Evolutionary conservation across 768 basidiomycete species (phyloP).

Genomic region (Galerina marginata): DNA sequence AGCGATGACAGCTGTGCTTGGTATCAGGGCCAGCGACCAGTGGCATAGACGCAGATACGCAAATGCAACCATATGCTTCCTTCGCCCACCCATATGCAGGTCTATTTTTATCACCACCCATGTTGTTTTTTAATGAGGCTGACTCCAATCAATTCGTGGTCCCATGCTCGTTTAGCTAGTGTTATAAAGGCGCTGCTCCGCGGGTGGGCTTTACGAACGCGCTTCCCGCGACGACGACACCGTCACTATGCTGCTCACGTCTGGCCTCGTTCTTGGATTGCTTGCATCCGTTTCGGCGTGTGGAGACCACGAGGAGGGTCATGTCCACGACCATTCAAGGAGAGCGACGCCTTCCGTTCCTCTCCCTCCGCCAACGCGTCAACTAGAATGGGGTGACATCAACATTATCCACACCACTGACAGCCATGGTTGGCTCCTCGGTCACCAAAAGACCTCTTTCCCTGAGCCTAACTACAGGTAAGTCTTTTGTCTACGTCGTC

Average conservation of each 20-base stretch:
- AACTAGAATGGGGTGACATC: conserved; percentile 86
- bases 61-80: conserved; percentile 3
- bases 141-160: too few species aligned
- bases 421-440: conserved; percentile 73
- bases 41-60: neutral
- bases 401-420: conserved; percentile 90
- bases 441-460: conserved; percentile 75
- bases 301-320: conserved; percentile 29
- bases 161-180: neutral
- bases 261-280: conserved; percentile 16
- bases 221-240: neutral
- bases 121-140: neutral
- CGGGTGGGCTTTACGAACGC: neutral
- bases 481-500: neutral
- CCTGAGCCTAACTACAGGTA: conserved; percentile 76
- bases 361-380: conserved; percentile 63
- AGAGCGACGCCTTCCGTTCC: conserved; percentile 46
- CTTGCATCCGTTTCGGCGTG: conserved; percentile 23
- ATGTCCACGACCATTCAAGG: conserved; percentile 35
- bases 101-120: conserved; percentile 5
- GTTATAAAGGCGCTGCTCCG: conserved; percentile 1
- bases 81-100: neutral
- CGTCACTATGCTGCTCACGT: conserved; percentile 17
- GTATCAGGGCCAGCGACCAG: neutral
- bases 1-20: neutral